A percentile compares a stretch with the other conserved stretches of the same genome.
Evolutionary conservation across 306 rosid species (phyloP).

Genomic region (Malus domestica): ASM211411v1 NC_041803.1:14560001-14560500

Average conservation of each 20-base stretch:
- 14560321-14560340: neutral
- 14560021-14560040: neutral
- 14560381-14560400: no score
- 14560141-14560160: constrained; percentile 5
- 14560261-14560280: neutral
- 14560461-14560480: no score
- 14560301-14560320: neutral
- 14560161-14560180: neutral
- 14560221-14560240: neutral
- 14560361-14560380: neutral
- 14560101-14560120: neutral
- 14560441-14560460: no score
- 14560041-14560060: neutral
- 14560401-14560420: no score
- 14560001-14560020: neutral
- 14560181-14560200: neutral
- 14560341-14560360: no score
- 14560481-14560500: no score
- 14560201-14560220: constrained; percentile 5
- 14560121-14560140: neutral
- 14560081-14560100: constrained; percentile 3
- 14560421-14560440: no score
- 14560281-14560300: neutral
- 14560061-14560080: neutral
- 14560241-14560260: neutral